A percentile compares a stretch with the other conserved stretches of the same genome.
Conservation (phyloP, 345 rosid species). For the Corchorus olitorius region DNA sequence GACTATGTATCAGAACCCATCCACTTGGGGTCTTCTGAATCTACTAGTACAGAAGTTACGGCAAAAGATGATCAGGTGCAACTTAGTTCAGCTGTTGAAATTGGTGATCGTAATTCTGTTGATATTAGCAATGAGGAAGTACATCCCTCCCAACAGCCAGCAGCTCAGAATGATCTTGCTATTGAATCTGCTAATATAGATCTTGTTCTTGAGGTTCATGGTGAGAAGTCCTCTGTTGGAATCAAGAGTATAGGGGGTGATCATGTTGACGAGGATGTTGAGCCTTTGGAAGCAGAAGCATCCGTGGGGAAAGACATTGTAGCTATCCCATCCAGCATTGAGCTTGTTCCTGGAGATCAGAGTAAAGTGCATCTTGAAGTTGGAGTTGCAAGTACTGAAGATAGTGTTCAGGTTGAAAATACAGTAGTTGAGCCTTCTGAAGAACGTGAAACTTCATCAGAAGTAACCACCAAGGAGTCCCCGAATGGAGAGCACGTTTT, state of each 20-base stretch:
- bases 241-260: constrained; percentile 12
- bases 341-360: not conserved
- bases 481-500: not conserved
- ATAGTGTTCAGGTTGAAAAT: not conserved
- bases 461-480: constrained; percentile 13
- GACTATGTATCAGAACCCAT: constrained; percentile 12
- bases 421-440: constrained; percentile 5
- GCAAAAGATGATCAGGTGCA: constrained; percentile 19
- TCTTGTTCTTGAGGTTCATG: constrained; percentile 17
- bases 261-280: constrained; percentile 14
- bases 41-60: constrained; percentile 12
- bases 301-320: constrained; percentile 18
- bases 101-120: constrained; percentile 15
- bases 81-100: constrained; percentile 15
- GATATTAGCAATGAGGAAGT: constrained; percentile 14
- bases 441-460: constrained; percentile 16
- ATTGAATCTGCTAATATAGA: constrained; percentile 13
- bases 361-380: not conserved
- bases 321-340: constrained; percentile 19
- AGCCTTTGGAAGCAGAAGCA: constrained; percentile 8
- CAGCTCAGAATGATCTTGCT: not conserved
- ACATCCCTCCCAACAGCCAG: not conserved
- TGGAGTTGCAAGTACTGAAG: constrained; percentile 8
- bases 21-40: constrained; percentile 20
- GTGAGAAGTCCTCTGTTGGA: constrained; percentile 18